Evolutionary conservation across 768 basidiomycete genomes (phyloP), one percentile per base, ranked within the genome.

Genomic region (Suillus hirtellus): DNA sequence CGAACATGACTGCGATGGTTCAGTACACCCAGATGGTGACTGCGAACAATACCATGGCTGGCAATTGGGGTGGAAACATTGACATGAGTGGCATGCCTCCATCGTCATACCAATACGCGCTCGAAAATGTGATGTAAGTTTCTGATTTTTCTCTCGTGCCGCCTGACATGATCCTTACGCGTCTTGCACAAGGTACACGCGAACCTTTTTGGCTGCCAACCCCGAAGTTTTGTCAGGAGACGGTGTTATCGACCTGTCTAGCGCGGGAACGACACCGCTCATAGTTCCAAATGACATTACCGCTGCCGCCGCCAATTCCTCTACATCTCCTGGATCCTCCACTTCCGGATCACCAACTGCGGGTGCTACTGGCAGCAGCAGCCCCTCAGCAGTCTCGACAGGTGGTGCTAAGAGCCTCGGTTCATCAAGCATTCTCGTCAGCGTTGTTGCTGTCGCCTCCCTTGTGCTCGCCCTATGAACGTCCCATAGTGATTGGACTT

Each of bases 31-130:
- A 71, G 64, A 80, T 77, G 64, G 62, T 76, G 68, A 88, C 87
- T 40, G 65, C 75, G n/a, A 77, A 76, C 73, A 86, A 81, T 71
- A 54, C 72, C 53, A 49, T 54, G 61, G 89, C 85, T 35, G 72
- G 82, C 17, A 75, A 66, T 49, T 91, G 90, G 90, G 90, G 89
- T 63, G 72, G 73, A 61, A 84, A 77, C 81, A 82, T 89, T 44
- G 85, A 90, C 74, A 76, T 91, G 69, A 71, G 76, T 43, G 47
- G 64, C 50, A 75, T 92, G 68, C 87, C 87, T 53, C 71, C 70
- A 0, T 88, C 85, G 87, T 74, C 86, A 6, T 81, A 85, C 62
- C 65, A 72, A 15, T 70, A 68, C 56, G 69, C 82, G 54, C 83
- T 82, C 46, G 81, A 88, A 79, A 90, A 89, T 76, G 82, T 89